Evolutionary conservation across 306 rosid species (phyloP), one percentile per base, ranked within the genome.

Genomic region (Dalbergia cultrata): DNA sequence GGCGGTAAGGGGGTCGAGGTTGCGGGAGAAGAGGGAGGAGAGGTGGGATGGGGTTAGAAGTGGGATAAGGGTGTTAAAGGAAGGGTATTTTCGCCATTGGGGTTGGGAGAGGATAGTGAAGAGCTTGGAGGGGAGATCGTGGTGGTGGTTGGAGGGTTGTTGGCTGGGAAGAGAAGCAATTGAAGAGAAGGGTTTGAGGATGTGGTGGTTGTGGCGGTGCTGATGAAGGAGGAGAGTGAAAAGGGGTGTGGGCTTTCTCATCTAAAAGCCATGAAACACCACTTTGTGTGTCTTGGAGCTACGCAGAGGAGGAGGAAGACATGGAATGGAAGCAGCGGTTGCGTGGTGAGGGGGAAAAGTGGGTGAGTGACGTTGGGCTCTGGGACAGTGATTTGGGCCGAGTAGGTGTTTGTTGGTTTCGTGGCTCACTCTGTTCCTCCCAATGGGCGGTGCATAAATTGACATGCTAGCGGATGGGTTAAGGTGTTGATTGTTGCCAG

Each of bases 1-100:
- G 33, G 98, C 98, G 45, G 86, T 84, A 21, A 76, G 82, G 31
- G 98, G 97, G 26, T 89, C 35, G 33, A 84, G 94, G 74, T 87
- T 74, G 83, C 84, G 90, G 60, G 77, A 9, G 81, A 92, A 81
- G 77, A 94, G 84, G 11, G 90, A 59, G 21, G 90, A 86, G 65
- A 94, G 86, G 67, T 82, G 90, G 34, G 90, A 54, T 1, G 94
- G 84, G 75, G 92, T 81, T 13, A 94, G 71, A 56, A 81, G 81
- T 2, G 97, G 91, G 83, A 87, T 57, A 7, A 92, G 57, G 44
- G 70, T 58, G 5, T 84, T 57, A 10, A 92, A 77, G 10, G 90
- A 84, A 19, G 96, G 91, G 22, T 92, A 76, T 56, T 79, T 83
- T 50, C 76, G 89, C 97, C 98, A 92, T 72, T 88, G 79, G 9